Conservation (phyloP, 768 basidiomycete species). For the Boletus rex-veris region DNA sequence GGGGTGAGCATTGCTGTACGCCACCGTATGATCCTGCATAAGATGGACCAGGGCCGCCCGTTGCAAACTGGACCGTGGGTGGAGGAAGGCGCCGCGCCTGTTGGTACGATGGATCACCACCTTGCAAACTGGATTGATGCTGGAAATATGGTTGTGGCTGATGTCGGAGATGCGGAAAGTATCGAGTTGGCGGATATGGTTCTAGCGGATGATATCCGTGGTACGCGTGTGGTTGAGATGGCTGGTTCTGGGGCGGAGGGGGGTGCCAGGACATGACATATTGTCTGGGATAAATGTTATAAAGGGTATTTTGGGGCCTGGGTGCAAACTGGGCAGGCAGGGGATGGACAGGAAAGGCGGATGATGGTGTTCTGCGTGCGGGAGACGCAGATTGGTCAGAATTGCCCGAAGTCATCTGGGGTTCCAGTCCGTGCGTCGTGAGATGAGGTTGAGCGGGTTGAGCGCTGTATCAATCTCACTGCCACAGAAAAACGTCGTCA, state of each 20-base stretch:
- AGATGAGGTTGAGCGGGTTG: not conserved
- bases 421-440: not conserved
- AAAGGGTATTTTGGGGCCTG: slow-evolving; percentile 33
- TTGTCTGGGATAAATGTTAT: slow-evolving; percentile 38
- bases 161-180: slow-evolving; percentile 36
- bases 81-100: slow-evolving; percentile 20
- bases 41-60: slow-evolving; percentile 17
- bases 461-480: too few relatives aligned
- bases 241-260: slow-evolving; percentile 26
- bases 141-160: slow-evolving; percentile 37
- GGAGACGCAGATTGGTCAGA: not conserved
- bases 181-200: slow-evolving; percentile 38
- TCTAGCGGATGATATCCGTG: slow-evolving; percentile 37
- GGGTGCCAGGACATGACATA: slow-evolving; percentile 47
- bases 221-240: slow-evolving; percentile 32
- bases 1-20: slow-evolving; percentile 14
- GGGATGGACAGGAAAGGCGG: slow-evolving; percentile 25
- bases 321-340: slow-evolving; percentile 21
- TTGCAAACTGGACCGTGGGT: slow-evolving; percentile 22
- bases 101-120: slow-evolving; percentile 24
- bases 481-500: too few relatives aligned
- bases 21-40: slow-evolving; percentile 18
- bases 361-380: not conserved
- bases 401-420: not conserved
- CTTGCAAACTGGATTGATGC: slow-evolving; percentile 37